Conservation (phyloP, 176 grass and related monocot species). For the Echinochloa phyllopogon region DNA sequence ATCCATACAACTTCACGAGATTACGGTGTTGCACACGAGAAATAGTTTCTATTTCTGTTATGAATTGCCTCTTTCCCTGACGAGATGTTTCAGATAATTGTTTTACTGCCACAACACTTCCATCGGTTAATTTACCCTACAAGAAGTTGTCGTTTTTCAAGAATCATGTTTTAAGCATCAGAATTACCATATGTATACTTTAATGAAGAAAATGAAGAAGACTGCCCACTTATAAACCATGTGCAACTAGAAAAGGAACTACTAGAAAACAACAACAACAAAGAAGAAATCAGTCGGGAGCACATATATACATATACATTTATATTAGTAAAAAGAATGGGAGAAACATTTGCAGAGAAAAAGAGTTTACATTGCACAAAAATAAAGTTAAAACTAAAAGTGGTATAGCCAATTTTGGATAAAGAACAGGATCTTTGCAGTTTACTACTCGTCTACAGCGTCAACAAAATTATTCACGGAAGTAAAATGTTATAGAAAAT, state of each 20-base stretch:
- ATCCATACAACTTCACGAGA: slow-evolving; percentile 68
- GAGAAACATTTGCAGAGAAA: not conserved
- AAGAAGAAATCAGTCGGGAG: not conserved
- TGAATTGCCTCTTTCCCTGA: slow-evolving; percentile 74
- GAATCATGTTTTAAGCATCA: not conserved
- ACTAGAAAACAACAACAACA: no score
- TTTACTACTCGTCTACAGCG: not conserved
- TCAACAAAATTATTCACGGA: not conserved
- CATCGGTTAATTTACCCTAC: slow-evolving; percentile 70
- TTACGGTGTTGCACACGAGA: slow-evolving; percentile 76
- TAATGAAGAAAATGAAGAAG: not conserved
- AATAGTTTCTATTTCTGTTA: slow-evolving; percentile 78
- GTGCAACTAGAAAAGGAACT: no score
- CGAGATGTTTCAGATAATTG: slow-evolving; percentile 63
- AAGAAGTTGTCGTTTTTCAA: not conserved
- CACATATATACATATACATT: not conserved
- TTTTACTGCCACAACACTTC: slow-evolving; percentile 67
- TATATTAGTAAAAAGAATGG: not conserved
- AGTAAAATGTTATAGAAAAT: not conserved
- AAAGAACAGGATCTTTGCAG: not conserved
- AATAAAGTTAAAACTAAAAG: not conserved
- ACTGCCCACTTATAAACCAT: not conserved
- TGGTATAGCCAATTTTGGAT: not conserved
- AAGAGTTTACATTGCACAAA: not conserved
- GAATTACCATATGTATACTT: not conserved